Base-by-base conservation (phyloP, 2,329 filamentous ascomycete species). In the Grosmannia huntii region DNA sequence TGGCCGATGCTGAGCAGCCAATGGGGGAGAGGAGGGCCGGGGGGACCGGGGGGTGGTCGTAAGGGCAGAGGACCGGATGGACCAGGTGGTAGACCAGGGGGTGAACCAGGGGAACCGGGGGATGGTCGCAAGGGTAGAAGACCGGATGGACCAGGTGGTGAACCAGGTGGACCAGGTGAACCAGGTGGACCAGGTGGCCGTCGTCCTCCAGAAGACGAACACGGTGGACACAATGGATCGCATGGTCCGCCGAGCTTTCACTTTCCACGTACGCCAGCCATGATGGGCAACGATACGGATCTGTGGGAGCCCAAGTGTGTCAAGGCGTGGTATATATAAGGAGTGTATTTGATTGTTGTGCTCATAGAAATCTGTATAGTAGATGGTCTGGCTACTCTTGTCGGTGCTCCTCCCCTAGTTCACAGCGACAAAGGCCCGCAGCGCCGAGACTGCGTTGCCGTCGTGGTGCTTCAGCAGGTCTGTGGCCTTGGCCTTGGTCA, bases 391-490 rank as follows among this genome's bases (percentile, higher is more conserved):
- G 28, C 27, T 7, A 28, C 7, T 28, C 4, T 4, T 36, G 33
- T 6, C 33, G n/a, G n/a, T 36, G 9, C 12, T 36, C 33, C 46
- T 3, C n/a, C n/a, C 31, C 28, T 23, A 51, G 4, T 56, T 55
- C 14, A 57, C 60, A 11, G 63, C 27, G 19, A 76, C 66, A 58
- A 70, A 90, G 0, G 83, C 81, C 60, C 72, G 77, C 75, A 92
- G 79, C 1, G 87, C 87, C 69, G 81, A 77, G 46, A 85, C 76
- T 1, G 80, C 80, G 66, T 89, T 78, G 3, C 87, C 89, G 55
- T 90, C 86, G 65, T 90, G 76, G 5, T 79, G 75, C 69, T 84
- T 85, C 5, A 94, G 76, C 55, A 92, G 70, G 61, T 92, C 88
- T 1, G 85, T 90, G 1, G 86, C 89, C 69, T 85, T 89, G 2